Evolutionary conservation across 192 early-diverging fungal species (phyloP).

Genomic region (Kappamyces sp.): DNA sequence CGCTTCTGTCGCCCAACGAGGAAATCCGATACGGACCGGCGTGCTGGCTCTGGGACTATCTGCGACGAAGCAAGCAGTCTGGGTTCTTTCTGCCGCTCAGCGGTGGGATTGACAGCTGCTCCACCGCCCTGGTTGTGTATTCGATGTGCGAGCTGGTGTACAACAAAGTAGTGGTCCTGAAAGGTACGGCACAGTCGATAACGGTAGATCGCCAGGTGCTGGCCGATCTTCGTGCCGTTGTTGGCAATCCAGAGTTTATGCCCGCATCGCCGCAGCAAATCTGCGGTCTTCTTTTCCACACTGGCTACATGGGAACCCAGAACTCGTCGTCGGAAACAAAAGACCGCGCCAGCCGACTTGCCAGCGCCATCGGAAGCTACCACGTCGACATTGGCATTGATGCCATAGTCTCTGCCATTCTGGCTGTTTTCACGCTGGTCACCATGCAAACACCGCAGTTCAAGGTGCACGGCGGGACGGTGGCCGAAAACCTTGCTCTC

Average conservation of each 20-base stretch:
- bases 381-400: conserved; percentile 92
- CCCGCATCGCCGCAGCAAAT: conserved; percentile 79
- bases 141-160: conserved; percentile 88
- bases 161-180: conserved; percentile 48
- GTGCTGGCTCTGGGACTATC: conserved; percentile 99
- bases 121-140: conserved; percentile 74
- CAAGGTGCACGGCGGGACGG: conserved; percentile 77
- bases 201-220: conserved; percentile 61
- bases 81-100: conserved; percentile 95
- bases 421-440: conserved; percentile 66
- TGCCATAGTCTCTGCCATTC: conserved; percentile 64
- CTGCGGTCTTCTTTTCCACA: conserved; percentile 73
- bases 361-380: conserved; percentile 77
- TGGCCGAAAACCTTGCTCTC: conserved; percentile 86
- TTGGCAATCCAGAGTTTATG: conserved; percentile 60
- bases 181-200: conserved; percentile 30
- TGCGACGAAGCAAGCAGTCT: conserved; percentile 74
- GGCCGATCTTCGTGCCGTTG: conserved; percentile 58
- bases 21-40: conserved; percentile 94
- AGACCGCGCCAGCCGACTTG: conserved; percentile 70
- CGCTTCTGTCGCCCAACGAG: conserved; percentile 65
- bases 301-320: conserved; percentile 91
- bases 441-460: conserved; percentile 72
- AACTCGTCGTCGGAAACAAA: conserved; percentile 89
- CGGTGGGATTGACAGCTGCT: conserved; percentile 96